Evolutionary conservation across 1,284 basidiomycete species (phyloP), one percentile per base, ranked within the genome.

Genomic region (Meira miltonrushii): DNA sequence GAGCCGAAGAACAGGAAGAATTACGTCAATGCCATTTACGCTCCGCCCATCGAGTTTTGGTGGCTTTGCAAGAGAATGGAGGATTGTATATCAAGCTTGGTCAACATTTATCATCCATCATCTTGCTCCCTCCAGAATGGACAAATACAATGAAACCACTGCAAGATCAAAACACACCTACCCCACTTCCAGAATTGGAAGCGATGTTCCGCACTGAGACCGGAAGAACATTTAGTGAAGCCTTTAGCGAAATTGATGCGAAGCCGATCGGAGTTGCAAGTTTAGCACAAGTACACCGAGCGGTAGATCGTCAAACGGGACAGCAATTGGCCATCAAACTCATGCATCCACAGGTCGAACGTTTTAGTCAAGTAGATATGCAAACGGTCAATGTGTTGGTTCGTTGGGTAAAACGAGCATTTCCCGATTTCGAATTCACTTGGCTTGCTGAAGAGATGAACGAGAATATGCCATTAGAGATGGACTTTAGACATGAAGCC

Each of bases 271-370:
- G 95, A 6, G 92, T 95, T 9, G 93, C 92, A 4, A 92, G 81
- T 4, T 81, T 98, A 38, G 94, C 93, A 7, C 94, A 99, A 79
- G 95, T 98, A 6, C 95, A 98, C 79, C 84, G 88, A 17, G 95
- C 88, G 0, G 83, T 81, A 7, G 86, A 92, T 67, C 84, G 85
- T 53, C 58, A 70, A 50, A 73, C 70, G 7, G 74, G 72, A 19
- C 58, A 74, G 51, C 80, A 82, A 47, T 91, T 94, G n/a, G 95
- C 95, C 11, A 87, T 98, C 60, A 99, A 99, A 85, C 79, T 98
- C 48, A 94, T 98, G 83, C 95, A 98, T 78, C 92, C 95, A 3
- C 89, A 90, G 77, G 83, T 99, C 2, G 86, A 88, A 50, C 92
- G 96, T 74, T 99, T 96, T 78, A 90, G 88, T 60, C 84, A 89